Conservation (phyloP, 2,329 filamentous ascomycete genomes). For the Hortaea werneckii region DNA sequence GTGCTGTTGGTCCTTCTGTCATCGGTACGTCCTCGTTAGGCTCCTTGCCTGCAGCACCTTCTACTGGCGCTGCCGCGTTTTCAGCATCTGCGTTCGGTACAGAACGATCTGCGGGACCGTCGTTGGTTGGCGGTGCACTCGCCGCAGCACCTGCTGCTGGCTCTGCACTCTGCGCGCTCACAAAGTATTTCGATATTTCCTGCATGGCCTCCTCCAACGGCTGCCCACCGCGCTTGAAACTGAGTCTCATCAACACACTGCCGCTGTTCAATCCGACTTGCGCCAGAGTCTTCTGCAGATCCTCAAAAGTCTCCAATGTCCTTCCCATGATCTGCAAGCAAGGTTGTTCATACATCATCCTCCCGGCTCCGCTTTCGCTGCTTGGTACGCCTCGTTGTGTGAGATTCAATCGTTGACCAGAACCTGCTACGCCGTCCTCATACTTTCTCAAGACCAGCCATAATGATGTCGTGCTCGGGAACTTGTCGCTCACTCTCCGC, state of each 20-base stretch:
- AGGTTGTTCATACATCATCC: slow-evolving; percentile 80
- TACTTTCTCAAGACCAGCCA: slow-evolving; percentile 89
- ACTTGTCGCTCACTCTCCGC: slow-evolving; percentile 68
- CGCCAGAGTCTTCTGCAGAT: slow-evolving; percentile 79
- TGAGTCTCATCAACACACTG: slow-evolving; percentile 66
- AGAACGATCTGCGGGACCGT: slow-evolving; percentile 11
- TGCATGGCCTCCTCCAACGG: slow-evolving; percentile 78
- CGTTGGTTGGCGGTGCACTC: slow-evolving; percentile 20
- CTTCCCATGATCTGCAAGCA: slow-evolving; percentile 74
- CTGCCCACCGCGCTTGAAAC: slow-evolving; percentile 63
- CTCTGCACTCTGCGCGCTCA: slow-evolving; percentile 27
- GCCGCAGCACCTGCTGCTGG: slow-evolving; percentile 10
- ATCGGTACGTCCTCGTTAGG: slow-evolving; percentile 16
- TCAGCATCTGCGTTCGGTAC: slow-evolving; percentile 14
- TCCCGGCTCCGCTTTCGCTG: slow-evolving; percentile 51
- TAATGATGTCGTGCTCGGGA: slow-evolving; percentile 76
- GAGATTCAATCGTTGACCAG: slow-evolving; percentile 53
- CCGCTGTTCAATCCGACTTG: slow-evolving; percentile 83
- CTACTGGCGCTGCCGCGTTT: slow-evolving; percentile 12
- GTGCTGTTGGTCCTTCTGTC: slow-evolving; percentile 12
- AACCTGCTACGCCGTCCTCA: slow-evolving; percentile 60
- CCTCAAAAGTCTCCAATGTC: slow-evolving; percentile 64
- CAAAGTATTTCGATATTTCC: slow-evolving; percentile 69
- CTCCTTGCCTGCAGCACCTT: slow-evolving; percentile 15
- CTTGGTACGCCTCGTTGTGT: slow-evolving; percentile 71